These are phyloP conservation scores for Hortaea werneckii DNA, from an alignment of 2,329 filamentous ascomycete species.

Conservation along the genomic window DNA sequence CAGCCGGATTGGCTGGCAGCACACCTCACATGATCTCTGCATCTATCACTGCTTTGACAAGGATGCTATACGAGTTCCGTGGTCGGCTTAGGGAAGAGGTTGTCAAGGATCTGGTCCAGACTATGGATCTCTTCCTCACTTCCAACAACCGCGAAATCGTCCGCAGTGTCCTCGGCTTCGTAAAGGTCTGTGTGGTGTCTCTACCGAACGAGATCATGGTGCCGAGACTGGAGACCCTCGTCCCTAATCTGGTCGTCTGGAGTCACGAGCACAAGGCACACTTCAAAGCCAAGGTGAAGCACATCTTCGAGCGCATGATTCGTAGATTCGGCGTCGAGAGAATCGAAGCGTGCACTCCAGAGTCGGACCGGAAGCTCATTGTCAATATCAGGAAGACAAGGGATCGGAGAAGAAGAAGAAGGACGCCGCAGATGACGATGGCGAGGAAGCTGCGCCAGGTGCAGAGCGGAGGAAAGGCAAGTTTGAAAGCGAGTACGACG, in stretches of 20 bases:
- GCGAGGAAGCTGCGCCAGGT: constrained; percentile 35
- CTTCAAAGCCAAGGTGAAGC: constrained; percentile 95
- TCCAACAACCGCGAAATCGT: constrained; percentile 97
- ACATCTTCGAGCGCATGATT: constrained; percentile 90
- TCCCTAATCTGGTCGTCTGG: constrained; percentile 91
- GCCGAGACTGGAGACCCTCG: constrained; percentile 62
- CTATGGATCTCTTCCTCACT: constrained; percentile 90
- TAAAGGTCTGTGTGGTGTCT: constrained; percentile 88
- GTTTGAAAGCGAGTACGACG: constrained; percentile 89
- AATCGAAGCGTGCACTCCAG: constrained; percentile 71
- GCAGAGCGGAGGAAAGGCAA: constrained; percentile 42
- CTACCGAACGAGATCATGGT: constrained; percentile 70
- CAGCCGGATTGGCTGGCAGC: constrained; percentile 81
- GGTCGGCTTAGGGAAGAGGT: constrained; percentile 57
- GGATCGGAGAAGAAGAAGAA: constrained; percentile 85
- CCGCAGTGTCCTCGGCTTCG: constrained; percentile 84
- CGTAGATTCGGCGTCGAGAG: constrained; percentile 76
- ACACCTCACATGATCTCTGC: constrained; percentile 97
- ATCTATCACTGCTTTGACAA: constrained; percentile 85
- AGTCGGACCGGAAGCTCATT: constrained; percentile 80
- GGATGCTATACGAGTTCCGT: constrained; percentile 89
- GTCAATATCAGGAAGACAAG: constrained; percentile 91
- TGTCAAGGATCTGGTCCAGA: constrained; percentile 76
- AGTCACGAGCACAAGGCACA: constrained; percentile 97
- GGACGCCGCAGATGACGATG: constrained; percentile 50